Evolutionary conservation across 176 grass and related monocot genomes (phyloP).

Genomic region (Pontederia paniculata): DNA sequence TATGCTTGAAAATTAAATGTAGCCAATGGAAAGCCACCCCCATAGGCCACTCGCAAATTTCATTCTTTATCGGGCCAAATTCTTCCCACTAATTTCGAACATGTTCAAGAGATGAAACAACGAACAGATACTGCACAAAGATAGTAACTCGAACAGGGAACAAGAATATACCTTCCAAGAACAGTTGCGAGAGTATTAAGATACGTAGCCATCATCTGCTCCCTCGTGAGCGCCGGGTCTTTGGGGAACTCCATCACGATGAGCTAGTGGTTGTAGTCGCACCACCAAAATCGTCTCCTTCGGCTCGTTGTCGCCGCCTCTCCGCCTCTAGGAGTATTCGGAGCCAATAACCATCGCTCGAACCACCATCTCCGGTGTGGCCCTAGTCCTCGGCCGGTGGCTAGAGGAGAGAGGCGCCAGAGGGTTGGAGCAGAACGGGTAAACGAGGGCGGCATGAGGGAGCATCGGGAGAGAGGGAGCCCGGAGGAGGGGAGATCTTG

Average conservation of each 20-base stretch:
- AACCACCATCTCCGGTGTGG: not conserved
- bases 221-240: slow-evolving; percentile 73
- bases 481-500: not conserved
- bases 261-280: slow-evolving; percentile 94
- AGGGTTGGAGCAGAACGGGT: not conserved
- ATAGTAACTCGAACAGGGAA: no score
- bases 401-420: slow-evolving; percentile 14
- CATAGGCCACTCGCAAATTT: no score
- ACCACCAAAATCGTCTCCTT: no score
- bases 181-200: slow-evolving; percentile 80
- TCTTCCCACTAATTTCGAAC: no score
- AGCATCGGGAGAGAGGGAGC: no score
- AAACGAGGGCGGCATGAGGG: not conserved
- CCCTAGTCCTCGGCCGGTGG: not conserved
- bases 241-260: slow-evolving; percentile 97
- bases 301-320: not conserved
- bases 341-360: not conserved
- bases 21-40: no score
- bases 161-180: slow-evolving; percentile 58
- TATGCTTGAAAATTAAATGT: no score
- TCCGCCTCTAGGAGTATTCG: not conserved
- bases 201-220: slow-evolving; percentile 95
- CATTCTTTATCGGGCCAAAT: no score
- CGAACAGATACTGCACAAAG: no score
- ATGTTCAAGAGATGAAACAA: no score